Percentiles rank a stretch among this genome's conserved stretches.
Conservation (phyloP, 2,329 filamentous ascomycete species). For the Pleomassaria siparia region DNA sequence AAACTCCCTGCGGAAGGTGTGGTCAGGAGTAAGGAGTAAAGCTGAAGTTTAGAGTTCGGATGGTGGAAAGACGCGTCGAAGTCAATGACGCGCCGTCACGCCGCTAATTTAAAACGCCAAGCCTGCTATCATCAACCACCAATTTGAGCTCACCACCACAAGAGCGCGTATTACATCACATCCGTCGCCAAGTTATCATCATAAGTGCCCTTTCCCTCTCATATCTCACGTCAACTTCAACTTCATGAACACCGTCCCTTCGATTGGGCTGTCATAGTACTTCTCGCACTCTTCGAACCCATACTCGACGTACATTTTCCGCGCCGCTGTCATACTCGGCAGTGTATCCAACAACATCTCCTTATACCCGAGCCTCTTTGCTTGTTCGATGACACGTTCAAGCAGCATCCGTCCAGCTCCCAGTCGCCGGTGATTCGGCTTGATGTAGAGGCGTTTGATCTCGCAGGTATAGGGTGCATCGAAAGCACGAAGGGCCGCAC, state of each 20-base stretch:
- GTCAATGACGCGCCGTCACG: constrained; percentile 4
- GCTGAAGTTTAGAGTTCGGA: neutral
- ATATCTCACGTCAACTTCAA: constrained; percentile 18
- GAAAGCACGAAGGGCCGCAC: constrained; percentile 53
- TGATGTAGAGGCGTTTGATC: constrained; percentile 61
- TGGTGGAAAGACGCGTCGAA: neutral
- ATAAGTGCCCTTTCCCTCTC: neutral
- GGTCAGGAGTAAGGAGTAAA: neutral
- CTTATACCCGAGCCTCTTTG: constrained; percentile 51
- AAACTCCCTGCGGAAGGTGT: neutral
- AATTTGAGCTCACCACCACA: neutral
- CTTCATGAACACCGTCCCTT: constrained; percentile 56
- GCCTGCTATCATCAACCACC: neutral
- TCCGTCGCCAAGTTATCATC: neutral
- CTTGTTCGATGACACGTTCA: constrained; percentile 47
- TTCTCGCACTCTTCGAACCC: constrained; percentile 55
- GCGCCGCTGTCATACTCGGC: constrained; percentile 54
- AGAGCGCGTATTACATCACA: neutral
- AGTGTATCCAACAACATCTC: constrained; percentile 61
- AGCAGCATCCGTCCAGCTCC: constrained; percentile 55
- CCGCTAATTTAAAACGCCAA: constrained; percentile 2
- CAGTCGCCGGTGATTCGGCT: constrained; percentile 50
- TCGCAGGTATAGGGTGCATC: constrained; percentile 46
- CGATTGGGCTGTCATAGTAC: constrained; percentile 60
- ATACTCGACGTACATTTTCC: constrained; percentile 50